Evolutionary conservation across 2,329 filamentous ascomycete genomes (phyloP).

Genomic region (Parasarocladium wereldwijsianum): DNA sequence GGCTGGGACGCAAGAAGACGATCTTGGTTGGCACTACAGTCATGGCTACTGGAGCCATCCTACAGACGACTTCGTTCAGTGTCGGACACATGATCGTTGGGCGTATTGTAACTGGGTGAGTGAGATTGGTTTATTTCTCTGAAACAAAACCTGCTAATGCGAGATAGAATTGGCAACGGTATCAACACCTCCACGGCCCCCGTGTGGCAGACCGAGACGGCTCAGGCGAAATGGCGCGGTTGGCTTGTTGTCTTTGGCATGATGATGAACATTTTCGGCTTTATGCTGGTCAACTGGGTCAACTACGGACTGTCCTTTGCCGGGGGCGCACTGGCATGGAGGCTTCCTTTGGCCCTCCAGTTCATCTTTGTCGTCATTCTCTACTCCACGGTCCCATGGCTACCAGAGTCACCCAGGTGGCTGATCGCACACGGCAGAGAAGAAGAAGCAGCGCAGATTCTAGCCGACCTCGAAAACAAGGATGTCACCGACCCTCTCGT

Average conservation of each 20-base stretch:
- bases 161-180: slow-evolving; percentile 27
- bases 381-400: slow-evolving; percentile 13
- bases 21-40: slow-evolving; percentile 13
- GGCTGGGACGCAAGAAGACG: slow-evolving; percentile 24
- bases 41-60: slow-evolving; percentile 2
- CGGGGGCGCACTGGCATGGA: slow-evolving; percentile 20
- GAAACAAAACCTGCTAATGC: background rate
- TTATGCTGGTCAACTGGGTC: slow-evolving; percentile 22
- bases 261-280: slow-evolving; percentile 17
- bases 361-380: slow-evolving; percentile 22
- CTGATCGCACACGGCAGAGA: background rate
- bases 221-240: slow-evolving; percentile 15
- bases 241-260: slow-evolving; percentile 18
- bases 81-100: slow-evolving; percentile 14
- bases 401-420: slow-evolving; percentile 18
- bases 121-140: no score
- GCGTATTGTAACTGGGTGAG: slow-evolving; percentile 7
- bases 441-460: background rate
- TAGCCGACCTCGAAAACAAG: slow-evolving; percentile 1
- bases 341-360: slow-evolving; percentile 30
- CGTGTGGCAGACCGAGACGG: slow-evolving; percentile 22
- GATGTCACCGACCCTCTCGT: background rate
- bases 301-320: slow-evolving; percentile 24
- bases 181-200: slow-evolving; percentile 22
- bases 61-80: slow-evolving; percentile 4